These are phyloP conservation scores for Tylopilus subfusipes DNA, from an alignment of 768 basidiomycete genomes.

Conservation along the genomic window DNA sequence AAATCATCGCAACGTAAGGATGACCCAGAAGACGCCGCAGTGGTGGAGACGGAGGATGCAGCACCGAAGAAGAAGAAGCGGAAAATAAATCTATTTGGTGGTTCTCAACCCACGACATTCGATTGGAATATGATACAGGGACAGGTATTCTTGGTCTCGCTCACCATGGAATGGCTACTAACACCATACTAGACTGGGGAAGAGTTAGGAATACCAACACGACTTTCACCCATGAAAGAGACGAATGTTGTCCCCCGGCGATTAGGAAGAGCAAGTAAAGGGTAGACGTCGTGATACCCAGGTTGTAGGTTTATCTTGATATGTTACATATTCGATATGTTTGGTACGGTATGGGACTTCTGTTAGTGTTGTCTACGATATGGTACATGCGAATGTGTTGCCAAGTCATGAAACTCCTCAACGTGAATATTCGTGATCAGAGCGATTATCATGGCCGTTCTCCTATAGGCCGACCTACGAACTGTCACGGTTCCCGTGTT, in stretches of 20 bases:
- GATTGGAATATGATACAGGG: conserved; percentile 42
- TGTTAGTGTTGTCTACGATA: background rate
- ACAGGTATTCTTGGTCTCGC: conserved; percentile 30
- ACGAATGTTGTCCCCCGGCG: conserved; percentile 48
- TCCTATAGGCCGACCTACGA: conserved; percentile 46
- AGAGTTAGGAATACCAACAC: conserved; percentile 60
- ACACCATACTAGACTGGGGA: conserved; percentile 30
- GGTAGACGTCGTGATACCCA: conserved; percentile 7
- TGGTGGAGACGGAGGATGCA: conserved; percentile 24
- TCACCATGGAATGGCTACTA: background rate
- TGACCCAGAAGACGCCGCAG: conserved; percentile 14
- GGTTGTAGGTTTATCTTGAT: background rate
- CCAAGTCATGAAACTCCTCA: conserved; percentile 86
- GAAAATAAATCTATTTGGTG: conserved; percentile 61
- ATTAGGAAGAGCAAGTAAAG: conserved; percentile 27
- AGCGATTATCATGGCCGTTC: conserved; percentile 79
- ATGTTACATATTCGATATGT: background rate
- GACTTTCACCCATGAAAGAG: conserved; percentile 64
- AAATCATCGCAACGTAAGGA: conserved; percentile 15
- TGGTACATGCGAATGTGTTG: conserved; percentile 39
- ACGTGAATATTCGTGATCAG: conserved; percentile 65
- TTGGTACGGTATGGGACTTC: background rate
- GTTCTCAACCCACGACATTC: conserved; percentile 39
- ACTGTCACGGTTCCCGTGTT: conserved; percentile 39
- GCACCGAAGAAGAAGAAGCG: conserved; percentile 64